Conservation (phyloP, 148 eudicot species). For the Camellia granthamiana region DNA sequence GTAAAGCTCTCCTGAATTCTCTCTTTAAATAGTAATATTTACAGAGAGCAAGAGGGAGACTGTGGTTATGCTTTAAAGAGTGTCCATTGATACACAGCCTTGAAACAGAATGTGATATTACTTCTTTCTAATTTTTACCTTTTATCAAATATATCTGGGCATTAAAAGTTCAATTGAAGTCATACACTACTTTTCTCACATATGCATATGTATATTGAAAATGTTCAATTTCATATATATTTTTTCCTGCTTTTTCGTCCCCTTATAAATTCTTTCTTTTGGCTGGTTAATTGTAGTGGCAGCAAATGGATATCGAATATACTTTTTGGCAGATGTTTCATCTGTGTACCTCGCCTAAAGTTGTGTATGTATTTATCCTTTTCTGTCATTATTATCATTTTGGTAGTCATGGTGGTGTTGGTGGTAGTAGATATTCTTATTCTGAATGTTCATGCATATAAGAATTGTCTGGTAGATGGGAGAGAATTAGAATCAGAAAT, state of each 20-base stretch:
- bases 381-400: neutral
- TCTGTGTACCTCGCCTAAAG: conserved; percentile 85
- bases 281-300: conserved; percentile 71
- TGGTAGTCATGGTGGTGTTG: neutral
- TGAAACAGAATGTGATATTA: neutral
- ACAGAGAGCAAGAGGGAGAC: neutral
- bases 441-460: neutral
- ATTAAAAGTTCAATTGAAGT: conserved; percentile 2
- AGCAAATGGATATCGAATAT: conserved; percentile 98
- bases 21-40: neutral
- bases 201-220: neutral
- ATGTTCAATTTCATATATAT: neutral
- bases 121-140: neutral
- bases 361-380: conserved; percentile 53
- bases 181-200: neutral
- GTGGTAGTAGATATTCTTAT: neutral
- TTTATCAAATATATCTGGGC: neutral
- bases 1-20: neutral
- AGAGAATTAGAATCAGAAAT: neutral
- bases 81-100: neutral
- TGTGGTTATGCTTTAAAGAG: too few relatives aligned
- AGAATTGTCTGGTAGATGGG: neutral
- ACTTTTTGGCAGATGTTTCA: conserved; percentile 98
- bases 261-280: neutral
- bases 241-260: neutral